Evolutionary conservation across 805 yeast species (phyloP).

Genomic region (Metschnikowia similis): DNA sequence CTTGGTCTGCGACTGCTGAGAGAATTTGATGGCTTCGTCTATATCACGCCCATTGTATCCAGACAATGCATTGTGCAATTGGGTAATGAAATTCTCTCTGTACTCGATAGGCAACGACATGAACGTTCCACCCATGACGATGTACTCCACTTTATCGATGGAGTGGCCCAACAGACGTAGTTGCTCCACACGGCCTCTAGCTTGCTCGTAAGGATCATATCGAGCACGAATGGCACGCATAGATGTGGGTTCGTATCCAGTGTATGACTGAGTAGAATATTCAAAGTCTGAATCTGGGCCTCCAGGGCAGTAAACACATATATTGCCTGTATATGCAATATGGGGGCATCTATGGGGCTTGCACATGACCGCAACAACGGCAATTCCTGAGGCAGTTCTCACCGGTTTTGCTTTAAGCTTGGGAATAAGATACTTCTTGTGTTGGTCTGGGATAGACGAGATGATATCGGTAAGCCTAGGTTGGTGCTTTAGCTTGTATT

Average conservation of each 20-base stretch:
- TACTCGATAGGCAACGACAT: constrained; percentile 91
- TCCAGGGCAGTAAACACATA: constrained; percentile 98
- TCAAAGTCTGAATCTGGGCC: constrained; percentile 99
- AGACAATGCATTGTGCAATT: constrained; percentile 89
- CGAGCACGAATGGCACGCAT: constrained; percentile 99
- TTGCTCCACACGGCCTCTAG: constrained; percentile 96
- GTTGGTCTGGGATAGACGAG: constrained; percentile 92
- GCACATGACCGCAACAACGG: constrained; percentile 99
- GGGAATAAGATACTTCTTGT: constrained; percentile 85
- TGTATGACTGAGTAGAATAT: constrained; percentile 95
- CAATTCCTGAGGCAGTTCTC: constrained; percentile 97
- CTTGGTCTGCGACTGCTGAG: constrained; percentile 92
- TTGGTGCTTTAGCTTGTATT: constrained; percentile 85
- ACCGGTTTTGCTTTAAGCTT: constrained; percentile 98
- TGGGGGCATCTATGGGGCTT: constrained; percentile 99
- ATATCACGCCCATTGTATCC: constrained; percentile 85
- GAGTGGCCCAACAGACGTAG: constrained; percentile 92
- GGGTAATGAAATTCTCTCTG: constrained; percentile 83
- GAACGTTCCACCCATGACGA: constrained; percentile 98
- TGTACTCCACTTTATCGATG: constrained; percentile 95
- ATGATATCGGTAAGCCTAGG: constrained; percentile 95
- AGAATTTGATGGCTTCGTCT: constrained; percentile 85
- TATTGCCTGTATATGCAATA: constrained; percentile 97
- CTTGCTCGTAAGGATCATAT: constrained; percentile 97
- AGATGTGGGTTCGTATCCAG: constrained; percentile 98